Base-by-base conservation (phyloP, 495 filamentous ascomycete species). In the Lophium mytilinum region DNA sequence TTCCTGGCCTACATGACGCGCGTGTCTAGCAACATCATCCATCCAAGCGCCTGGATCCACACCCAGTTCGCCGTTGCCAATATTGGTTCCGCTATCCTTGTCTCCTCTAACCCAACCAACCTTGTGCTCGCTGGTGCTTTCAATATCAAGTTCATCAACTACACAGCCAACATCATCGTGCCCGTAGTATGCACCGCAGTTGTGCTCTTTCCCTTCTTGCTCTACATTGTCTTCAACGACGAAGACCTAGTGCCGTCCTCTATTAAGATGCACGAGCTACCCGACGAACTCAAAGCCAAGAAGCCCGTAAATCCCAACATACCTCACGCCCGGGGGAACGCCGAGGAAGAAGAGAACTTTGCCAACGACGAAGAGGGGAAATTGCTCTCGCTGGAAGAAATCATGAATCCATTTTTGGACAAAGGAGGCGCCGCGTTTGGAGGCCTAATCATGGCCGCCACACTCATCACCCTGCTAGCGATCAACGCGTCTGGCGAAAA, bases 1-100 rank as follows among this genome's bases (percentile, higher is more conserved):
- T 87, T 87, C 55, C 75, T 87, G 4, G 81, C 83, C 3, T 87
- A 87, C 62, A 86, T 87, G 83, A 86, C 82, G 11, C 71, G 82
- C 10, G 83, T 85, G 0, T 84, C 82, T 3, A 81, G 78, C 72
- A 86, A 86, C 63, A 87, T 87, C 60, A 67, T 76, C 5, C 78
- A 84, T 51, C 83, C 83, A 2, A 69, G 80, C 53, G 83, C 83
- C 0, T 87, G 83, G 83, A 85, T 87, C 35, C 77, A 78, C 58
- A 77, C 77, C n/a, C 83, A 87, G 58, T 87, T 86, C 56, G 78
- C 83, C 10, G 66, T 84, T 1, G 82, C 83, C 33, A 87, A 87
- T 56, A 82, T 85, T 56, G 80, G 77, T 18, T 86, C 83, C 3
- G 82, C 83, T 10, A 83, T 86, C 52, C 72, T 87, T 24, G 83